Percentiles rank a stretch among this genome's conserved stretches.
phyloP scores from a whole-genome alignment of 306 rosid species.

The Casuarina glauca region DNA sequence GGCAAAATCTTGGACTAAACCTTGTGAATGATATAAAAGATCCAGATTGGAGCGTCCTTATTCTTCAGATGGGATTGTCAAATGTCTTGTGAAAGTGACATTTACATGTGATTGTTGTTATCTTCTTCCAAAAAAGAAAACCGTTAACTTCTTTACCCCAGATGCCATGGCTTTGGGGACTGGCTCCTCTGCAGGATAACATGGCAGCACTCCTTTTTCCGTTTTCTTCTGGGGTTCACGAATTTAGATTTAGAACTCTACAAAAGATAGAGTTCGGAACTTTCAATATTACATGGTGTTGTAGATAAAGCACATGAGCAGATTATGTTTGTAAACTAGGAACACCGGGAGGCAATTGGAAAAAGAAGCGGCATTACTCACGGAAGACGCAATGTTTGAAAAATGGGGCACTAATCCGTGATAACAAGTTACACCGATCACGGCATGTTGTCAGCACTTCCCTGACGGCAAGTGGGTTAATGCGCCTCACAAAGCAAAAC shows the following conservation, averaged over 20 bases:
- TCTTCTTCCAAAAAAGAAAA: neutral
- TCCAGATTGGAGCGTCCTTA: neutral
- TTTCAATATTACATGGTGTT: neutral
- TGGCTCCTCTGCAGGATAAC: neutral
- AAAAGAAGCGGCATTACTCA: neutral
- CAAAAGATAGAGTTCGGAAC: neutral
- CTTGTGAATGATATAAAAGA: neutral
- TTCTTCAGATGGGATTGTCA: neutral
- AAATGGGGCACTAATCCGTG: neutral
- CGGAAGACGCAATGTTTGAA: constrained; percentile 26
- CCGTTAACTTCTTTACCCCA: constrained; percentile 26
- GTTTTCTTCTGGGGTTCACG: too few species aligned
- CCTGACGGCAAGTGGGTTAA: neutral
- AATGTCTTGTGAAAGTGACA: constrained; percentile 26
- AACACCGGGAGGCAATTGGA: neutral
- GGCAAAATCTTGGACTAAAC: constrained; percentile 35
- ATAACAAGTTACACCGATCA: constrained; percentile 19
- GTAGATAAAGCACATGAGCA: neutral
- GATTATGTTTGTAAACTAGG: neutral
- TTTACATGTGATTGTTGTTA: constrained; percentile 18
- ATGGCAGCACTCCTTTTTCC: too few species aligned
- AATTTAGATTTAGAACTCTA: too few species aligned
- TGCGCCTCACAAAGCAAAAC: neutral
- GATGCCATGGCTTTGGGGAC: constrained; percentile 26
- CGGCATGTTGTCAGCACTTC: constrained; percentile 19